Percentiles rank a stretch among this genome's conserved stretches.
Conservation (phyloP, 345 rosid species). For the Orychophragmus violaceus region DNA sequence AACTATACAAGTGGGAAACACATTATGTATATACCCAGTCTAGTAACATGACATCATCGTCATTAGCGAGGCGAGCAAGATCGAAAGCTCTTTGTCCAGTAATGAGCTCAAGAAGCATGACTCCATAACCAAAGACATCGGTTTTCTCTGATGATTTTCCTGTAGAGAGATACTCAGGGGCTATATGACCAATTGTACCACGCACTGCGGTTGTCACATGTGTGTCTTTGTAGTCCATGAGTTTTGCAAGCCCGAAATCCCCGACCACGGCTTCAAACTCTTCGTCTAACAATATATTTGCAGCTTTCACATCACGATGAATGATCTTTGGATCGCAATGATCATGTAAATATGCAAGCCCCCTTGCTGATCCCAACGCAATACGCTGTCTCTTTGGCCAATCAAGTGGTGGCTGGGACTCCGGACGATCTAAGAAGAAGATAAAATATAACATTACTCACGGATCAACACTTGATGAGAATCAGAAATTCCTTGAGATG, state of each 20-base stretch:
- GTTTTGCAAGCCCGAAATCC: slow-evolving; percentile 93
- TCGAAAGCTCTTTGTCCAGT: slow-evolving; percentile 95
- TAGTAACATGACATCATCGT: slow-evolving; percentile 93
- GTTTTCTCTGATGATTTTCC: slow-evolving; percentile 98
- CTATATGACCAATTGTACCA: slow-evolving; percentile 97
- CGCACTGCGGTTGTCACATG: slow-evolving; percentile 97
- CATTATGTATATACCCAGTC: slow-evolving; percentile 69
- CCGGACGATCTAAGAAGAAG: slow-evolving; percentile 34
- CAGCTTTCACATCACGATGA: slow-evolving; percentile 97
- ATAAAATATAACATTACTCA: neutral
- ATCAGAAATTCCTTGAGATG: too few relatives aligned
- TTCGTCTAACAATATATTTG: slow-evolving; percentile 89
- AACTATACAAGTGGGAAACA: neutral
- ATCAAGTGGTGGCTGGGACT: slow-evolving; percentile 56
- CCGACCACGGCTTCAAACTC: slow-evolving; percentile 94
- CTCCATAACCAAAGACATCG: slow-evolving; percentile 94
- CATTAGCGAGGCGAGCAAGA: slow-evolving; percentile 87
- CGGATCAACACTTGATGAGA: too few relatives aligned
- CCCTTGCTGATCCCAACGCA: slow-evolving; percentile 92
- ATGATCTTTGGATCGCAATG: slow-evolving; percentile 98
- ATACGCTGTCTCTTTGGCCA: slow-evolving; percentile 92
- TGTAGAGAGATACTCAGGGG: slow-evolving; percentile 96
- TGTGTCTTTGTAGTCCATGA: slow-evolving; percentile 93
- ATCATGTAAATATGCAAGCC: slow-evolving; percentile 86
- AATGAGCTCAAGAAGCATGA: slow-evolving; percentile 84